Percentiles rank a stretch among this genome's conserved stretches.
Conservation (phyloP, 768 basidiomycete species). For the Leccinum imitatum region DNA sequence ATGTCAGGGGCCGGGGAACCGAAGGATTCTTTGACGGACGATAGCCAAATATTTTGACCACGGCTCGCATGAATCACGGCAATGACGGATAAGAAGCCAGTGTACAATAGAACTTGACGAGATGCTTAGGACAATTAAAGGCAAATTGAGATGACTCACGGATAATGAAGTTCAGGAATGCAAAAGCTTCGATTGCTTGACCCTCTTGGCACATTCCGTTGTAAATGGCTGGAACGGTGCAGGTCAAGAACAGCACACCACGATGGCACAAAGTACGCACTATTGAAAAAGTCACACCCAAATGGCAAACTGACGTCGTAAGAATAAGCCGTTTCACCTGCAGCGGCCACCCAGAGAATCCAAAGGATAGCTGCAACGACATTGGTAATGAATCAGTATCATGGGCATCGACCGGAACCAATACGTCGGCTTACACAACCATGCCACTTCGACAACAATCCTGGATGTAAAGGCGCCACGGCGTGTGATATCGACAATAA, state of each 20-base stretch:
- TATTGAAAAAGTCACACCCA: constrained; percentile 8
- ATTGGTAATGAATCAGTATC: background rate
- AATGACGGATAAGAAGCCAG: constrained; percentile 22
- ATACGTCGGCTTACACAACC: constrained; percentile 33
- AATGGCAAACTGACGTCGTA: constrained; percentile 4
- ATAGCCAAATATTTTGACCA: constrained; percentile 34
- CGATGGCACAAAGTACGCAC: constrained; percentile 6
- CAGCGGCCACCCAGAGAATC: constrained; percentile 42
- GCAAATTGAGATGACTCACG: constrained; percentile 21
- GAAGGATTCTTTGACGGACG: constrained; percentile 33
- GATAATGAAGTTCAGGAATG: constrained; percentile 37
- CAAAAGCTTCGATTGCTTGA: constrained; percentile 35
- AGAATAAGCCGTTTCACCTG: constrained; percentile 24
- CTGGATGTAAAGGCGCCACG: constrained; percentile 40
- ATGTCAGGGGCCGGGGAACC: constrained; percentile 9
- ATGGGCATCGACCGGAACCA: background rate
- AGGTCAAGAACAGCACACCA: background rate
- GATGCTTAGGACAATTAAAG: background rate
- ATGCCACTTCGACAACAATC: constrained; percentile 37
- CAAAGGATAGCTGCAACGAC: constrained; percentile 31
- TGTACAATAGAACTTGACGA: constrained; percentile 35
- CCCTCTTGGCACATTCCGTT: constrained; percentile 28
- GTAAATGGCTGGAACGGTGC: constrained; percentile 7
- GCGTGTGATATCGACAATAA: constrained; percentile 35
- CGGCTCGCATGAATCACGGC: constrained; percentile 27